These are phyloP conservation scores for Rehmannia glutinosa DNA, from an alignment of 257 asterid species.

Conservation along the genomic window DNA sequence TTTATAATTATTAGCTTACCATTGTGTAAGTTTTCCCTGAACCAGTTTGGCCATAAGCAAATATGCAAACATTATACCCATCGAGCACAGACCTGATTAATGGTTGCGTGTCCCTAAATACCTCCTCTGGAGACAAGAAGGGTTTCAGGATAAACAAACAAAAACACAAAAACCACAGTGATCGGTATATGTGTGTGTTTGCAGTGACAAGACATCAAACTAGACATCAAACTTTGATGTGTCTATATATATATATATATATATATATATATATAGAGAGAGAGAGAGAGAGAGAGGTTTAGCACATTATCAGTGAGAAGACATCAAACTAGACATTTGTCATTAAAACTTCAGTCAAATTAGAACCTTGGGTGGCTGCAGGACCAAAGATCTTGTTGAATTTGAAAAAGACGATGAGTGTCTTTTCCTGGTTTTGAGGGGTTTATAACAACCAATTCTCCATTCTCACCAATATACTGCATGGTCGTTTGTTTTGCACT, in stretches of 20 bases:
- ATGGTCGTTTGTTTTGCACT: slow-evolving; percentile 65
- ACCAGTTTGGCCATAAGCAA: slow-evolving; percentile 98
- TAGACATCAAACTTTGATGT: no score
- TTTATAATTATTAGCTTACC: slow-evolving; percentile 39
- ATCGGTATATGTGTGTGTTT: no score
- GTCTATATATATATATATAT: not conserved
- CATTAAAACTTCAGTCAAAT: slow-evolving; percentile 13
- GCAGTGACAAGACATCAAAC: no score
- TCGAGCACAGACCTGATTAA: slow-evolving; percentile 92
- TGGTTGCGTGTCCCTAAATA: slow-evolving; percentile 82
- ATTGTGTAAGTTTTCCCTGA: slow-evolving; percentile 96
- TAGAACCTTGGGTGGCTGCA: slow-evolving; percentile 75
- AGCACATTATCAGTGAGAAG: not conserved
- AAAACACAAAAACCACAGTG: not conserved
- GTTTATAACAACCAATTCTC: slow-evolving; percentile 78
- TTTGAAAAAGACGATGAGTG: slow-evolving; percentile 77
- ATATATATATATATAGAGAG: not conserved
- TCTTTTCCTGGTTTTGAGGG: slow-evolving; percentile 91
- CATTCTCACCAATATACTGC: slow-evolving; percentile 86
- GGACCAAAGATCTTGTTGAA: slow-evolving; percentile 89
- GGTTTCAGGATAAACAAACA: slow-evolving; percentile 5
- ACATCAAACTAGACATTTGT: not conserved
- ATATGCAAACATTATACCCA: slow-evolving; percentile 92
- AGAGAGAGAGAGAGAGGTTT: slow-evolving; percentile 1
- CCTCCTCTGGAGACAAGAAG: slow-evolving; percentile 59